These are phyloP conservation scores for Colletotrichum simmondsii DNA, from an alignment of 2,329 filamentous ascomycete species.

Conservation along the genomic window DNA sequence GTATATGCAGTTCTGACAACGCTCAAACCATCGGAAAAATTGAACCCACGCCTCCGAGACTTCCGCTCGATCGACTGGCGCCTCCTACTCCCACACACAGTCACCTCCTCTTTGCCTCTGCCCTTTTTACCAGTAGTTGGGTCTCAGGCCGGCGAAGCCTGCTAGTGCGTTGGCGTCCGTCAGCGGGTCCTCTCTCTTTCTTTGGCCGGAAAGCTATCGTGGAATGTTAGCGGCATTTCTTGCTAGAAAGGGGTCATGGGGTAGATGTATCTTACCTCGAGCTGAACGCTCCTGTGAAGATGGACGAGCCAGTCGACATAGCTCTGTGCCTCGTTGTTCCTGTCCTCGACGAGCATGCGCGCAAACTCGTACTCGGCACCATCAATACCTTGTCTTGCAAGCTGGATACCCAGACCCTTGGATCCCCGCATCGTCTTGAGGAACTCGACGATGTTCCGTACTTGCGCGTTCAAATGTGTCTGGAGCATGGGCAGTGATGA, in stretches of 20 bases:
- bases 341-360: slow-evolving; percentile 87
- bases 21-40: slow-evolving; percentile 25
- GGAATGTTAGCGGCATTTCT: slow-evolving; percentile 18
- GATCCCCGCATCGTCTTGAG: slow-evolving; percentile 82
- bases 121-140: slow-evolving; percentile 66
- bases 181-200: slow-evolving; percentile 73
- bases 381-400: slow-evolving; percentile 92
- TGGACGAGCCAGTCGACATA: slow-evolving; percentile 99
- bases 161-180: slow-evolving; percentile 60
- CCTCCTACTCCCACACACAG: neutral
- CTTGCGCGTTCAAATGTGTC: slow-evolving; percentile 94
- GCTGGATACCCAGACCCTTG: slow-evolving; percentile 88
- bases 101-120: neutral
- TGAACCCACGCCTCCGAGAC: neutral
- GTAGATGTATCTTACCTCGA: slow-evolving; percentile 71
- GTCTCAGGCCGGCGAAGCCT: slow-evolving; percentile 68
- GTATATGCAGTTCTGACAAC: slow-evolving; percentile 33
- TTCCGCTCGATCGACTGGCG: neutral
- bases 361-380: slow-evolving; percentile 98
- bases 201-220: slow-evolving; percentile 72
- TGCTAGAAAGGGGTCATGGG: neutral
- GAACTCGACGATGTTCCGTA: slow-evolving; percentile 92
- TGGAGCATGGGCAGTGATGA: slow-evolving; percentile 85
- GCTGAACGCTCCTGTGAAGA: slow-evolving; percentile 90
- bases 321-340: slow-evolving; percentile 97